Base-by-base conservation (phyloP, 2,329 filamentous ascomycete species). In the Aspergillus sp. region DNA sequence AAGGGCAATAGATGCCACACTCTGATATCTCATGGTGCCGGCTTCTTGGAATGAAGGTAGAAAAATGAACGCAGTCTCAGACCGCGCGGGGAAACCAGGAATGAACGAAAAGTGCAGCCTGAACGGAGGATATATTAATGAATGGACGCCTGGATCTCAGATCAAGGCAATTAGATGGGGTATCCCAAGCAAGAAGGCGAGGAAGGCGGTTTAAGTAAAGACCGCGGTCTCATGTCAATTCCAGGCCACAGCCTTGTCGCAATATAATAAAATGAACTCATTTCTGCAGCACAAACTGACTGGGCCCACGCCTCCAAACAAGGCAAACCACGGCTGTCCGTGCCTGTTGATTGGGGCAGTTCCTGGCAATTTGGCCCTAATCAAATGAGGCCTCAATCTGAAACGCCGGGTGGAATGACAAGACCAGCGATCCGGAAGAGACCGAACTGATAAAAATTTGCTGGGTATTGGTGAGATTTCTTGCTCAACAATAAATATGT, bases 61-160 rank as follows among this genome's bases (percentile, higher is more conserved):
- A 48, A 49, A 27, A 57, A 40, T 27, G 40, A 56, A 48, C 44
- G 40, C 13, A 33, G 54, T 60, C 44, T 50, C 49, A 41, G 52
- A 56, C 34, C 42, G 34, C 52, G 51, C 51, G 50, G 30, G 20
- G 20, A 24, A 40, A 48, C 45, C 46, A 41, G 39, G 27, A 46
- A 46, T 47, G 22, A 66, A 59, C 27, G 63, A 68, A 47, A 27
- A 58, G 62, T 66, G 66, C 61, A 58, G 52, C 41, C 24, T 59
- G 62, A 61, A 63, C 55, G 45, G 54, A 59, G 44, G 47, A n/a
- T 22, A 50, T 42, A 24, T 55, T 24, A 71, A 70, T 39, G 69
- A 70, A 71, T 62, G 68, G 66, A 68, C 60, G 64, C 62, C 62
- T 62, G 61, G 61, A 66, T 66, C 40, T 67, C 62, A 55, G 64